Evolutionary conservation across 495 filamentous ascomycete species (phyloP).

Genomic region (Hypoxylon intermedium): DNA sequence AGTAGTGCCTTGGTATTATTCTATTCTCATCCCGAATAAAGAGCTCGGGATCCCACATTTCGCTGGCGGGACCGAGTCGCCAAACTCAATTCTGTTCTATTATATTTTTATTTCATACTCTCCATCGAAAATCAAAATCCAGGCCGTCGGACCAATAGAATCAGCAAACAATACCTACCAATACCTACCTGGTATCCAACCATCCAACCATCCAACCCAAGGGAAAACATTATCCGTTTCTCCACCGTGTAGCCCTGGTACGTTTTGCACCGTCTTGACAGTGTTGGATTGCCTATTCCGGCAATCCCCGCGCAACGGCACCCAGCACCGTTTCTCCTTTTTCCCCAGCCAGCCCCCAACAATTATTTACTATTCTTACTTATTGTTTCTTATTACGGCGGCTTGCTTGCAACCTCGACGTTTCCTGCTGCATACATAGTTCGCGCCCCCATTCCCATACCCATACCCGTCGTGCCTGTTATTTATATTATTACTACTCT

Average conservation of each 20-base stretch:
- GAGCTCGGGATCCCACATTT: background rate
- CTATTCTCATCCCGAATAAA: background rate
- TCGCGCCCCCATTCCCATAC: slow-evolving; percentile 23
- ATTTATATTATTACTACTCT: slow-evolving; percentile 23
- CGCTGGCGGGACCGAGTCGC: background rate
- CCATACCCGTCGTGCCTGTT: slow-evolving; percentile 16
- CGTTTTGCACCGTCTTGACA: slow-evolving; percentile 1
- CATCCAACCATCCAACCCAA: background rate
- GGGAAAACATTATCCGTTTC: background rate
- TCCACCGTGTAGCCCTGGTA: background rate
- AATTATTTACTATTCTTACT: too few relatives aligned
- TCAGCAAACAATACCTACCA: background rate
- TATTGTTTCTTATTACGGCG: slow-evolving; percentile 11
- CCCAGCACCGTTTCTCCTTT: slow-evolving; percentile 7
- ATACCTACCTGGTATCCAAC: too few relatives aligned
- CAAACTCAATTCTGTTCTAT: background rate
- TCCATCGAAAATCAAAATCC: too few relatives aligned
- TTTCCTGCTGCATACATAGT: slow-evolving; percentile 3
- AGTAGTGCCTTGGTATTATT: background rate
- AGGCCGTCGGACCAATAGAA: too few relatives aligned
- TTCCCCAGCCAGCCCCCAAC: slow-evolving; percentile 32
- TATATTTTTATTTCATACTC: background rate
- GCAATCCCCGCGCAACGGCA: slow-evolving; percentile 24
- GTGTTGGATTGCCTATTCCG: slow-evolving; percentile 32
- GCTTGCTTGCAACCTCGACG: slow-evolving; percentile 1